Evolutionary conservation across 192 early-diverging fungal genomes (phyloP).

Genomic region (Coemansia sp.): DNA sequence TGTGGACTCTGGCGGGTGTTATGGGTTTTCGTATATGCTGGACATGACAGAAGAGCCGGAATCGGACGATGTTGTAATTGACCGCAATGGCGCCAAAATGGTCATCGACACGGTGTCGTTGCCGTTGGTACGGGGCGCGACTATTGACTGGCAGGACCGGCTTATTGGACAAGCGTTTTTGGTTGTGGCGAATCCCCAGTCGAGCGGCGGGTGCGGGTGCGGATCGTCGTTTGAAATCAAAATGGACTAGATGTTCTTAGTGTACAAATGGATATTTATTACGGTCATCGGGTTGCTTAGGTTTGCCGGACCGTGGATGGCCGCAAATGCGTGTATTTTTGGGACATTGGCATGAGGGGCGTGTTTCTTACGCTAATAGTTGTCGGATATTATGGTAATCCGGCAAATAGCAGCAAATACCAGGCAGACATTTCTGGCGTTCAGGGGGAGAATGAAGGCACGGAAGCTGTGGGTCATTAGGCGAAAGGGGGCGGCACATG

Average conservation of each 20-base stretch:
- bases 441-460: conserved; percentile 1
- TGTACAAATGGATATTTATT: neutral
- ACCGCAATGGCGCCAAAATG: conserved; percentile 68
- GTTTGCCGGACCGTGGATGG: neutral
- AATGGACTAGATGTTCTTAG: conserved; percentile 36
- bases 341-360: too few species aligned
- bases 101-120: conserved; percentile 73
- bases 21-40: conserved; percentile 83
- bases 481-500: neutral
- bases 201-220: conserved; percentile 69
- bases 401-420: conserved; percentile 1
- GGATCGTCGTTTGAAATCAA: conserved; percentile 70
- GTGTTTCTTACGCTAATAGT: neutral
- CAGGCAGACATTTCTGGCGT: neutral
- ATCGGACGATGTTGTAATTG: conserved; percentile 72
- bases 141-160: conserved; percentile 75
- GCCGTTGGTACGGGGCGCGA: conserved; percentile 71
- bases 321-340: neutral
- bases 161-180: conserved; percentile 79
- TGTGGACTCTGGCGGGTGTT: conserved; percentile 85
- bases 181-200: conserved; percentile 73
- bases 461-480: conserved; percentile 4
- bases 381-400: conserved; percentile 7
- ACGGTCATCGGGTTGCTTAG: neutral
- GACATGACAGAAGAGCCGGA: conserved; percentile 66